Conservation (phyloP, 2,329 filamentous ascomycete genomes). For the Colletotrichum nymphaeae region DNA sequence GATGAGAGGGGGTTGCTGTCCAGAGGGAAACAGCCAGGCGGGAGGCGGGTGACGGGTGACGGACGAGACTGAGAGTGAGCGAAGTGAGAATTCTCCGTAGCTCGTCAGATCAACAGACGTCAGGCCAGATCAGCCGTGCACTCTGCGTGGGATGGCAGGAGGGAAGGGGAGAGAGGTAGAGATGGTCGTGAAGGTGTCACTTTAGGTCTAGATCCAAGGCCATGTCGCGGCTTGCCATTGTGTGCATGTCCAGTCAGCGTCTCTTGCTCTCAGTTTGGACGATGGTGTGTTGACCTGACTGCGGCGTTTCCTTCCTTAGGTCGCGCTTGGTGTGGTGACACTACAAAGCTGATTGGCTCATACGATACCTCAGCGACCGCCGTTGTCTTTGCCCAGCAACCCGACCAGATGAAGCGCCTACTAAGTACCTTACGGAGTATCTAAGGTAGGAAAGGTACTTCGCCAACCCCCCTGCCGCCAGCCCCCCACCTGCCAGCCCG, state of each 20-base stretch:
- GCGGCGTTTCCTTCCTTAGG: neutral
- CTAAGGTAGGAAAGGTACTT: no score
- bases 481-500: neutral
- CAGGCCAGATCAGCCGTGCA: conserved; percentile 3
- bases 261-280: neutral
- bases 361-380: conserved; percentile 17
- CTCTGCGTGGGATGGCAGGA: conserved; percentile 20
- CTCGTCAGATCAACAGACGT: neutral
- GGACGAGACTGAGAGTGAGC: neutral
- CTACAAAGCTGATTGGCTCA: conserved; percentile 31
- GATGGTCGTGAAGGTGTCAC: conserved; percentile 31
- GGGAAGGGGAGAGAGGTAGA: neutral
- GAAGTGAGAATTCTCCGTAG: neutral
- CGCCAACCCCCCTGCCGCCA: conserved; percentile 8
- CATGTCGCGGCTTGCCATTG: neutral
- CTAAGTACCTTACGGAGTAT: no score
- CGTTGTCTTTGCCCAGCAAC: conserved; percentile 32
- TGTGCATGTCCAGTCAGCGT: neutral
- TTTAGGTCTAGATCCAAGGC: conserved; percentile 4
- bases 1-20: neutral
- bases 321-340: conserved; percentile 22
- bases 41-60: neutral
- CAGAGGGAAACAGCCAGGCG: no score
- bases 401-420: conserved; percentile 27
- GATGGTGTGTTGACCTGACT: conserved; percentile 14